A percentile compares a stretch with the other conserved stretches of the same genome.
Evolutionary conservation across 768 basidiomycete genomes (phyloP).

Genomic region (Trametes cingulata): DNA sequence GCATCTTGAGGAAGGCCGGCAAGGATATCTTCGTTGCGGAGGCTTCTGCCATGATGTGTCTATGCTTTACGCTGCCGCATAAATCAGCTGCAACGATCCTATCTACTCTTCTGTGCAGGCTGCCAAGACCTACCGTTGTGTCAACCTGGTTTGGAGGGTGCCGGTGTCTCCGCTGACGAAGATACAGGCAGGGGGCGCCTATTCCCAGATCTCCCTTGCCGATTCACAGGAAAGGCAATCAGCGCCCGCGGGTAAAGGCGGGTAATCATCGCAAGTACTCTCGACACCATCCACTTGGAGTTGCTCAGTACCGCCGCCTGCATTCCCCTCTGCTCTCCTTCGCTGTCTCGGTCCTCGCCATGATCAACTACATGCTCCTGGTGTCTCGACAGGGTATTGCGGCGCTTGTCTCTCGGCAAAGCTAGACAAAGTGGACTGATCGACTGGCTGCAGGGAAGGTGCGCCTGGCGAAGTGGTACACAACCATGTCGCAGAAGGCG

Average conservation of each 20-base stretch:
- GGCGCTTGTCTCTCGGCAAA: constrained; percentile 20
- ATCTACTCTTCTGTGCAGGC: no score
- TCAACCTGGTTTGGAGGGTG: no score
- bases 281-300: neutral
- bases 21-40: constrained; percentile 53
- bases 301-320: neutral
- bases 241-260: neutral
- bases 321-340: neutral
- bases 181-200: neutral
- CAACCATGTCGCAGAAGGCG: constrained; percentile 74
- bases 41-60: constrained; percentile 26
- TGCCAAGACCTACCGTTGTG: neutral
- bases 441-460: constrained; percentile 68
- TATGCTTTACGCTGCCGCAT: neutral
- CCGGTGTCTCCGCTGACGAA: constrained; percentile 1
- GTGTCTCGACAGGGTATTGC: constrained; percentile 85
- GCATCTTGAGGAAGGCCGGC: constrained; percentile 65
- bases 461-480: constrained; percentile 95
- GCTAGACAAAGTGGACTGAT: neutral
- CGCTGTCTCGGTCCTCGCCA: constrained; percentile 27
- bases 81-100: neutral
- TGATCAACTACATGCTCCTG: constrained; percentile 93
- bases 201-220: constrained; percentile 3
- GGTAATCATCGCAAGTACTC: neutral
- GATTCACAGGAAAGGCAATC: constrained; percentile 19